Evolutionary conservation across 1,139 yeast species (phyloP), one percentile per base, ranked within the genome.

Genomic region (Debaryomyces sp.): DNA sequence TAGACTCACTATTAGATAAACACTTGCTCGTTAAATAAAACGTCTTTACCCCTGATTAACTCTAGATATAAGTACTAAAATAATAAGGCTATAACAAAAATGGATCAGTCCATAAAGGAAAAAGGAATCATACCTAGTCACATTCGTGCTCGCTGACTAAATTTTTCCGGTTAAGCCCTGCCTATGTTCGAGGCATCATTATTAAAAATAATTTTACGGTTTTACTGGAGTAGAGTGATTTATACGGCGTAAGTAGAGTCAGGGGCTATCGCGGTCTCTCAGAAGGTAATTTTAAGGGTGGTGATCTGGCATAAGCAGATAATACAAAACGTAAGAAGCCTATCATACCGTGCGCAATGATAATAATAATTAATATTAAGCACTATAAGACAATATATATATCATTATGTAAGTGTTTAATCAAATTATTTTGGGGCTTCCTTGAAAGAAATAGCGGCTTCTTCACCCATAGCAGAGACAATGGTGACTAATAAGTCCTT

Each of bases 391-490:
- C 38, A 35, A 17, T 32, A 42, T 24, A n/a, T n/a, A 42, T 35
- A 35, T 26, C 24, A 26, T 17, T 40, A 29, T 30, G 29, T 41
- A 41, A 41, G 36, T 30, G 36, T 22, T 39, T 41, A 45, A 50
- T 43, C 45, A 48, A 48, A 55, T 59, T 61, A 61, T 51, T 87
- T 89, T 80, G 98, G 96, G 73, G 97, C 97, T 80, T 92, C 98
- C 87, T 94, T 94, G 91, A 76, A 89, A 68, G 97, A 85, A 73
- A 92, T 87, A 67, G 96, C 96, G 71, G 97, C 97, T 83, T 94
- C 99, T 84, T 94, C 99, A 75, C 91, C 96, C 99, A 94, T 94
- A 67, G 99, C 96, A 63, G 96, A 76, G 77, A 94, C 88, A 80
- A 94, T 88, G 69, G 99, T 90, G 68, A 94, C 96, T 70, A 88